Percentiles rank a stretch among this genome's conserved stretches.
These are phyloP conservation scores for Apiospora aurea DNA, from an alignment of 2,329 filamentous ascomycete genomes.

Conservation along the genomic window DNA sequence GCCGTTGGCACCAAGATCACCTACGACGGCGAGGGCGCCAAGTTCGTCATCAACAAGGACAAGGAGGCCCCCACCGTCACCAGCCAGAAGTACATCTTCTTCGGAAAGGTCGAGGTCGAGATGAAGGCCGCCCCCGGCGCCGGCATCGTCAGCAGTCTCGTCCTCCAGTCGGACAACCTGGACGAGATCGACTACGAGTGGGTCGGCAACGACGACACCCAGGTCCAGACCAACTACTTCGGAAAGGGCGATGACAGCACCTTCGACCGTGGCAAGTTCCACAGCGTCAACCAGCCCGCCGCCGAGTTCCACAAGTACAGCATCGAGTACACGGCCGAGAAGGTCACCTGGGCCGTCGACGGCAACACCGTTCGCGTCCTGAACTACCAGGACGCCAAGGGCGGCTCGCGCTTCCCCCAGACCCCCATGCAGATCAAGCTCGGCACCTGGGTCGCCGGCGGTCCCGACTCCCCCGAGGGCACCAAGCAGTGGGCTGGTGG, in stretches of 20 bases:
- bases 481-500: slow-evolving; percentile 78
- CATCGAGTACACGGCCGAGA: slow-evolving; percentile 71
- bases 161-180: slow-evolving; percentile 87
- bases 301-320: slow-evolving; percentile 62
- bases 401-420: slow-evolving; percentile 70
- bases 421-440: slow-evolving; percentile 76
- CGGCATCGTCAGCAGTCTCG: slow-evolving; percentile 88
- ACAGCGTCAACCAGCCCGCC: slow-evolving; percentile 53
- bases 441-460: slow-evolving; percentile 71
- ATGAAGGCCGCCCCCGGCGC: slow-evolving; percentile 80
- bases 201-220: slow-evolving; percentile 75
- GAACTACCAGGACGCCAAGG: slow-evolving; percentile 63
- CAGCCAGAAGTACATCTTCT: slow-evolving; percentile 93
- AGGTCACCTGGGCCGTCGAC: slow-evolving; percentile 71
- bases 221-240: slow-evolving; percentile 84
- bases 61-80: slow-evolving; percentile 75
- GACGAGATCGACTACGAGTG: slow-evolving; percentile 99
- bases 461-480: slow-evolving; percentile 66
- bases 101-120: slow-evolving; percentile 82
- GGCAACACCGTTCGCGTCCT: slow-evolving; percentile 67
- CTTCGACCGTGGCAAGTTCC: slow-evolving; percentile 60
- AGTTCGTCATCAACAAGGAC: slow-evolving; percentile 72
- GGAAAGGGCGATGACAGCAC: slow-evolving; percentile 64
- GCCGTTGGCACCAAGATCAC: slow-evolving; percentile 55
- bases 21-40: slow-evolving; percentile 58